Evolutionary conservation across 2,329 filamentous ascomycete genomes (phyloP).

Genomic region (Fusarium bulbicola): DNA sequence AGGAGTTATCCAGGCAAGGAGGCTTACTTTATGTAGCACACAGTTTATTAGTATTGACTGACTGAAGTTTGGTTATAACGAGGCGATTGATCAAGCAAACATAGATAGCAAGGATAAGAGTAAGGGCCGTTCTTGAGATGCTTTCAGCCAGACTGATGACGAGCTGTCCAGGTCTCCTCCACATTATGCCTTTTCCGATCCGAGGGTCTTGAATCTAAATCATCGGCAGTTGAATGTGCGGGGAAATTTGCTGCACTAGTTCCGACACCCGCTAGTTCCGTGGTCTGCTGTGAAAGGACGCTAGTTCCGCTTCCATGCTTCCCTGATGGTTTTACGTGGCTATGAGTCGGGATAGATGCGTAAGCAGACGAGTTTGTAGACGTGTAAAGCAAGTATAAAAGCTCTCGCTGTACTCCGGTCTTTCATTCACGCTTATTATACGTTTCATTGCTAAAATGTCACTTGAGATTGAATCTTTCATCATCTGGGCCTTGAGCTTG

Average conservation of each 20-base stretch:
- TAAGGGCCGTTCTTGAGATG: too few relatives aligned
- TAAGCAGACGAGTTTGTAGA: background rate
- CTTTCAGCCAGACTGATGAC: too few relatives aligned
- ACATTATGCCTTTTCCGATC: background rate
- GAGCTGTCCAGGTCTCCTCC: too few relatives aligned
- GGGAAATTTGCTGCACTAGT: background rate
- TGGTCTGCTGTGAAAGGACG: background rate
- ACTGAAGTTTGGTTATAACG: too few relatives aligned
- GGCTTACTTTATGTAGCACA: too few relatives aligned
- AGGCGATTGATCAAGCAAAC: too few relatives aligned
- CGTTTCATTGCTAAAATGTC: background rate
- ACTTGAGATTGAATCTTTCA: background rate
- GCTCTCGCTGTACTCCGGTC: too few relatives aligned
- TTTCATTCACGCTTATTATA: fast-evolving
- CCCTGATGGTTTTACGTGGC: background rate
- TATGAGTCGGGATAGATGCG: background rate
- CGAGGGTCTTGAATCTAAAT: background rate
- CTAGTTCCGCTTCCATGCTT: background rate
- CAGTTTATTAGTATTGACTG: too few relatives aligned
- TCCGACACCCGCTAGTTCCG: background rate
- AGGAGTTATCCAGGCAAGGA: too few relatives aligned
- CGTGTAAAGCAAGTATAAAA: background rate
- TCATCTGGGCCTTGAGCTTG: background rate
- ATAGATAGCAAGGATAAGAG: too few relatives aligned
- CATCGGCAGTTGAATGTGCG: background rate